Evolutionary conservation across 108 stramenopile species (phyloP).

Genomic region (Discostella pseudostelligera): DNA sequence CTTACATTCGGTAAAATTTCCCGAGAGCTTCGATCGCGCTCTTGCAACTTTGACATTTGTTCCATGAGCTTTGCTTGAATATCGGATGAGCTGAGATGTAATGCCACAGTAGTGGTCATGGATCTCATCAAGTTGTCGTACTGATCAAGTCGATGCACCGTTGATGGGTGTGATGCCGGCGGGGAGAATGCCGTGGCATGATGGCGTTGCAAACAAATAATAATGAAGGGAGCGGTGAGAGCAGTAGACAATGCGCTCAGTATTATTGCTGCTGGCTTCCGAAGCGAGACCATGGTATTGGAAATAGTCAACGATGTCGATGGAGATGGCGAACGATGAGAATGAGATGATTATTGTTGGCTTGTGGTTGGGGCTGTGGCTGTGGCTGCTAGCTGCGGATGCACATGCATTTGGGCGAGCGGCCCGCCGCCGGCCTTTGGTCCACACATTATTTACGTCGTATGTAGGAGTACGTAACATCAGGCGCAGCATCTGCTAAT

Average conservation of each 20-base stretch:
- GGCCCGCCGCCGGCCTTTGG: too few species aligned
- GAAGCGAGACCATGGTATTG: conserved; percentile 1
- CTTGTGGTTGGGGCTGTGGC: too few species aligned
- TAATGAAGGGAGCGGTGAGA: neutral
- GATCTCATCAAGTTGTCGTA: neutral
- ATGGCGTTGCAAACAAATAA: too few species aligned
- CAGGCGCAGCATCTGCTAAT: too few species aligned
- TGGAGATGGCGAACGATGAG: too few species aligned
- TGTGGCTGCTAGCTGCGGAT: too few species aligned
- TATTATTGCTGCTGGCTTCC: conserved; percentile 1
- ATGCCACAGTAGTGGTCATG: conserved; percentile 6
- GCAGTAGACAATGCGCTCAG: neutral
- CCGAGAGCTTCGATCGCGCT: conserved; percentile 30
- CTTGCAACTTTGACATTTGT: conserved; percentile 41
- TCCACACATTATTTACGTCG: too few species aligned
- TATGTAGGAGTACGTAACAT: too few species aligned
- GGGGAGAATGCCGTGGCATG: conserved; percentile 12
- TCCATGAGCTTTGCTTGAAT: conserved; percentile 36
- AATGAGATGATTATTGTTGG: too few species aligned
- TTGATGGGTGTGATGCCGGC: neutral
- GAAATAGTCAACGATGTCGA: too few species aligned
- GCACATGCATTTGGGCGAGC: too few species aligned
- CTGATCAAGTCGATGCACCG: neutral
- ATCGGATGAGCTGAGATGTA: conserved; percentile 21
- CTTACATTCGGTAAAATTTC: conserved; percentile 35